These are phyloP conservation scores for Knufia petricola DNA, from an alignment of 2,329 filamentous ascomycete genomes.

Conservation along the genomic window DNA sequence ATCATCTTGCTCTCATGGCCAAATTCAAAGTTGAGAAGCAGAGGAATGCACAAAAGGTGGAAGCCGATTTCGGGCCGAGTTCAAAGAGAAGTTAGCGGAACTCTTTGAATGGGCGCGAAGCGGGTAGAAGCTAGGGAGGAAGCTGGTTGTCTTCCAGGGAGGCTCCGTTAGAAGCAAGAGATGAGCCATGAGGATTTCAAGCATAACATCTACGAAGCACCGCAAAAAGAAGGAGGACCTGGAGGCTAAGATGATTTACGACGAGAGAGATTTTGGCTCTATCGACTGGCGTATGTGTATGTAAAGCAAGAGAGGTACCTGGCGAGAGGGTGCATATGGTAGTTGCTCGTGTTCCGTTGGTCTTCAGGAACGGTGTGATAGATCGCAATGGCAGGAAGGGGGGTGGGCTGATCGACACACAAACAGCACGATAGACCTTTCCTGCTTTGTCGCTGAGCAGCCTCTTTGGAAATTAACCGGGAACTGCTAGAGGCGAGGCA, in stretches of 20 bases:
- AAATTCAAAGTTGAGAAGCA: slow-evolving; percentile 82
- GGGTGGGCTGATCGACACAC: not conserved
- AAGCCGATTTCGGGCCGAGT: slow-evolving; percentile 50
- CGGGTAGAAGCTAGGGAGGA: not conserved
- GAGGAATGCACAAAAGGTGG: slow-evolving; percentile 57
- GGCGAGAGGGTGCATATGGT: not conserved
- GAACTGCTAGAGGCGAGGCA: not conserved
- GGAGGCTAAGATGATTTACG: not conserved
- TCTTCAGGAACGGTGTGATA: not conserved
- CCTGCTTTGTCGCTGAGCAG: not conserved
- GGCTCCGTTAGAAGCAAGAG: too few species aligned
- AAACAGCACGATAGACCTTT: too few species aligned
- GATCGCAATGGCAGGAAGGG: not conserved
- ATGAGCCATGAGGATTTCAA: too few species aligned
- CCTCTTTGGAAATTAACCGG: not conserved
- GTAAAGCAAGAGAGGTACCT: not conserved
- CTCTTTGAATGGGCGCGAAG: too few species aligned
- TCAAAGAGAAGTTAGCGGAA: not conserved
- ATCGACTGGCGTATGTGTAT: slow-evolving; percentile 1
- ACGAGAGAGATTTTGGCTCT: slow-evolving; percentile 3
- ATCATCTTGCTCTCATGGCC: slow-evolving; percentile 81
- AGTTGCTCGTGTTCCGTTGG: not conserved
- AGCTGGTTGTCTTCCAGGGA: too few species aligned
- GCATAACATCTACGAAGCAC: not conserved
- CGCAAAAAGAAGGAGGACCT: not conserved